phyloP scores from a whole-genome alignment of 2,329 filamentous ascomycete genomes.

The Talaromyces atroroseus region DNA sequence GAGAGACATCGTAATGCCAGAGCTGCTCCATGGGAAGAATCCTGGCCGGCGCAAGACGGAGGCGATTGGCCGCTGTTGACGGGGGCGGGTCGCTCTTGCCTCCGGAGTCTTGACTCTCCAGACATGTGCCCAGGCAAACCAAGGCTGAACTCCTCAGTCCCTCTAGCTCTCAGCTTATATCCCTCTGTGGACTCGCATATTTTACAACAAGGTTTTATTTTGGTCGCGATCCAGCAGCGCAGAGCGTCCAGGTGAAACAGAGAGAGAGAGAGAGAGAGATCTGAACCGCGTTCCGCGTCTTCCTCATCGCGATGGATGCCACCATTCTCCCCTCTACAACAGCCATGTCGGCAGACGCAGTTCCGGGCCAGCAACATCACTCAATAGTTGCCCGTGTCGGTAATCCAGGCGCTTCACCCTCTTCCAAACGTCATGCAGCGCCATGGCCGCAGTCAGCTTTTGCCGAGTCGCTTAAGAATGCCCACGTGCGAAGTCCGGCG shows the following conservation, averaged over 20 bases:
- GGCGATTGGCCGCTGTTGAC: neutral
- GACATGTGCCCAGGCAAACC: neutral
- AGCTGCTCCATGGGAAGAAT: neutral
- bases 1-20: too few species aligned
- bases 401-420: neutral
- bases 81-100: neutral
- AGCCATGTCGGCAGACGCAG: neutral
- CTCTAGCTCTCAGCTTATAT: neutral
- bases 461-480: conserved; percentile 8
- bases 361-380: conserved; percentile 1
- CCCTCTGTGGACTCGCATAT: neutral
- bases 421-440: neutral
- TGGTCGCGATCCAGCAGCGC: neutral
- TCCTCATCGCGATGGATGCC: conserved; percentile 9
- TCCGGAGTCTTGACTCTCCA: neutral
- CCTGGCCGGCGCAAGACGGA: neutral
- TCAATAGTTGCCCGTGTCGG: neutral
- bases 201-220: neutral
- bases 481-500: neutral
- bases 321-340: neutral
- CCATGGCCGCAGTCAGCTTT: neutral
- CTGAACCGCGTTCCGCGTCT: conserved; percentile 11
- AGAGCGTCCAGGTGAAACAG: neutral
- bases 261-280: neutral
- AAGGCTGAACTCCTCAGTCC: neutral